Evolutionary conservation across 2,329 filamentous ascomycete genomes (phyloP), one percentile per base, ranked within the genome.

Genomic region (Colletotrichum incanum): DNA sequence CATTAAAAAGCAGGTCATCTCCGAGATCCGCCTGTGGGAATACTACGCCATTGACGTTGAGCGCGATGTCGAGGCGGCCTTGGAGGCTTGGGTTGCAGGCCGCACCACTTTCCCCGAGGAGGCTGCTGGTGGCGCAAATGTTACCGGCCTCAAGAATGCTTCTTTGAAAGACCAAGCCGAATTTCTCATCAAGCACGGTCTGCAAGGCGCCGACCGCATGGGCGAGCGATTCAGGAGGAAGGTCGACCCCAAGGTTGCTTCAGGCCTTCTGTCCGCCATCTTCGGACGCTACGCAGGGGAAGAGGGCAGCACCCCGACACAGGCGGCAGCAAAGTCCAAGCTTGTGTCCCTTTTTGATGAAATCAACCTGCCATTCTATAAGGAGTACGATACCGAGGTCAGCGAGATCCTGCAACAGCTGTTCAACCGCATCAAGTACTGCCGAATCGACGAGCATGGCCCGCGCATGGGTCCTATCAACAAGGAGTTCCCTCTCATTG

Each of bases 391-490:
- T 79, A 85, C 84, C 26, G 96, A 99, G 79, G 87, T 93, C 14
- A 90, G 90, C 34, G 93, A 93, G 75, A 96, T 98, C 75, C 88
- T 98, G 67, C 92, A 98, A 74, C 96, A 99, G 82, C 85, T 98
- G 34, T 97, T 93, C 86, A 97, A 98, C 80, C 92, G 97, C 73
- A 94, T 95, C 84, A 98, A 98, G 82, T 99, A 99, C 84, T 90
- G 96, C 74, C 93, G 96, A 49, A 84, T 99, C n/a, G 96, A 98
- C 75, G 93, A 94, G 0, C 89, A 98, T 79, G 96, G 96, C 0
- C 96, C 96, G 3, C 96, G 94, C 80, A 85, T 94, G 65, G 96
- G 96, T 0, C 89, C 92, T 23, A 93, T 99, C 79, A 93, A 91
- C 68, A 84, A 91, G 9, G 84, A 92, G 65, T 96, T 90, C 77